Percentiles rank a stretch among this genome's conserved stretches.
Evolutionary conservation across 2,329 filamentous ascomycete genomes (phyloP).

Genomic region (Monosporascus sp.): DNA sequence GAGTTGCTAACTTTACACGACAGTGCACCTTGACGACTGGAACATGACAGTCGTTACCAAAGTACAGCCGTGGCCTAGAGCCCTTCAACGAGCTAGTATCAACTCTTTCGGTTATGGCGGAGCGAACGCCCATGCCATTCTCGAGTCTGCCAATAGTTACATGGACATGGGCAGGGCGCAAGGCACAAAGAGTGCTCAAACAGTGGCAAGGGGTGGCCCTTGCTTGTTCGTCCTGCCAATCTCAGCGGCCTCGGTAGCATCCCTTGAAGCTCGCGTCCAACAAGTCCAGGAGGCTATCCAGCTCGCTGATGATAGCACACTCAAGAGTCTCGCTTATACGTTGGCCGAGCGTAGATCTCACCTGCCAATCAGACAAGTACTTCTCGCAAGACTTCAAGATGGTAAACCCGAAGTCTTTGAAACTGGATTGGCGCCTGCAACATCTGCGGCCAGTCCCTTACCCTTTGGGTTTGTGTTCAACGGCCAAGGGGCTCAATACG

Average conservation of each 20-base stretch:
- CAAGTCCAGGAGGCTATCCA: neutral
- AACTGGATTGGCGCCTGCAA: neutral
- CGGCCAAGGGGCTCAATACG: constrained; percentile 27
- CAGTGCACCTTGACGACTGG: neutral
- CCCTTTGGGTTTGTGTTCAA: constrained; percentile 16
- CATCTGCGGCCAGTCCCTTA: neutral
- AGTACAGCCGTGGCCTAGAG: neutral
- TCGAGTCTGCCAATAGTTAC: constrained; percentile 3
- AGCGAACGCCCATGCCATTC: constrained; percentile 5
- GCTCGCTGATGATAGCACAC: neutral
- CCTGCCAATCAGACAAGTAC: neutral
- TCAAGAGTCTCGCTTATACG: neutral
- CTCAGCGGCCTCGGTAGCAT: neutral
- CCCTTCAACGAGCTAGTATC: constrained; percentile 1
- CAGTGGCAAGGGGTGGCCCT: neutral
- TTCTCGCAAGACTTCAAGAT: neutral
- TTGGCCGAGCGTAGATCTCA: neutral
- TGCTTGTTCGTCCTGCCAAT: neutral
- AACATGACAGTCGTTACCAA: constrained; percentile 5
- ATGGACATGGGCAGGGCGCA: neutral
- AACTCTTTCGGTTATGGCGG: constrained; percentile 8
- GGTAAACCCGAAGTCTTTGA: neutral
- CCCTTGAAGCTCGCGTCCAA: neutral
- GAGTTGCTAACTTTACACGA: neutral
- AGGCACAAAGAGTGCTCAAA: neutral